phyloP scores from a whole-genome alignment of 2,329 filamentous ascomycete species.

The Pseudocercospora vitis region DNA sequence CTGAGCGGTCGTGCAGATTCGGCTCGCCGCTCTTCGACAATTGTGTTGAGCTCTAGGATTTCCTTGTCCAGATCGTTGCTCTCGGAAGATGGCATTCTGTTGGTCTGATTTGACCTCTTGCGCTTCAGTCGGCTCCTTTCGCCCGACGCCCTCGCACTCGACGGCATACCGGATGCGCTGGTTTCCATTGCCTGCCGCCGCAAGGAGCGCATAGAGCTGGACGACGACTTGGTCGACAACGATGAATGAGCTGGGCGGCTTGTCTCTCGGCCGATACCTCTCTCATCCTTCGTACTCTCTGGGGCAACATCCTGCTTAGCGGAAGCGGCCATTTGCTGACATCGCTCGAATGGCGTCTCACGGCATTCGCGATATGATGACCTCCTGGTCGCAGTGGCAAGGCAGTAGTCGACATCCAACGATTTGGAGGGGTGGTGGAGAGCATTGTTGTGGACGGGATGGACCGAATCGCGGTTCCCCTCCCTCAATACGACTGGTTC shows the following conservation, averaged over 20 bases:
- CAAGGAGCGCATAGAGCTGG: constrained; percentile 38
- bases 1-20: constrained; percentile 34
- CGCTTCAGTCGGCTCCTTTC: constrained; percentile 41
- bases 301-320: constrained; percentile 9
- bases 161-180: constrained; percentile 13
- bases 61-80: constrained; percentile 44
- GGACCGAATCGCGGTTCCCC: constrained; percentile 4
- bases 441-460: constrained; percentile 10
- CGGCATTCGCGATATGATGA: constrained; percentile 16
- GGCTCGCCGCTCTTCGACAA: constrained; percentile 50
- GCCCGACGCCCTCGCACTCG: constrained; percentile 24
- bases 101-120: constrained; percentile 34
- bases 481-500: constrained; percentile 31
- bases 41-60: constrained; percentile 51
- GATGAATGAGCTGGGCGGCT: constrained; percentile 10
- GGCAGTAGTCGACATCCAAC: constrained; percentile 4
- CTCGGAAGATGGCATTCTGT: constrained; percentile 17
- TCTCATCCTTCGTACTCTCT: constrained; percentile 2
- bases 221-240: constrained; percentile 28
- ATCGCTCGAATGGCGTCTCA: constrained; percentile 19
- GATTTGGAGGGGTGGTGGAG: constrained; percentile 20
- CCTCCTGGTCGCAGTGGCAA: constrained; percentile 2
- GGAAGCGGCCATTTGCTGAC: constrained; percentile 16
- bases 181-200: constrained; percentile 37
- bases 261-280: neutral